A percentile compares a stretch with the other conserved stretches of the same genome.
Evolutionary conservation across 1,284 basidiomycete genomes (phyloP).

Genomic region (Uromyces viciae-fabae): DNA sequence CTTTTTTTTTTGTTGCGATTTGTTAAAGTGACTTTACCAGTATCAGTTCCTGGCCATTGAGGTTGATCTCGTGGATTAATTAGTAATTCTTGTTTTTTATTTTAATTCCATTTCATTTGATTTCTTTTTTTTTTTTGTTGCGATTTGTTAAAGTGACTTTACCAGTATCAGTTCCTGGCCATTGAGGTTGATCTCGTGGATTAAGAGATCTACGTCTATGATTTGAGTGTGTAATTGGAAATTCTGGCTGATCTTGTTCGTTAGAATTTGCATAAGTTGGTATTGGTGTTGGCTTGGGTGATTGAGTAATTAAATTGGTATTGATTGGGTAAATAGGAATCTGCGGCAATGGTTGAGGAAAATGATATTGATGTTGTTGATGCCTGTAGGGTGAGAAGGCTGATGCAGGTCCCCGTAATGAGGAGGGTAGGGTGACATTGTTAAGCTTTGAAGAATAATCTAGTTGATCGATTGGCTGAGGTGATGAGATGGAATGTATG

Average conservation of each 20-base stretch:
- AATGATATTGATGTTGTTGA: neutral
- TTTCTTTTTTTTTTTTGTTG: too few relatives aligned
- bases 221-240: too few relatives aligned
- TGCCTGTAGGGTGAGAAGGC: neutral
- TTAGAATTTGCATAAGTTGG: neutral
- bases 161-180: constrained; percentile 7
- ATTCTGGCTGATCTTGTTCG: neutral
- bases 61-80: neutral
- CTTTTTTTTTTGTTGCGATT: neutral
- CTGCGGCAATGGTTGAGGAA: neutral
- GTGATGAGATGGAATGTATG: too few relatives aligned
- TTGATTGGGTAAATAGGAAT: neutral
- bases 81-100: too few relatives aligned
- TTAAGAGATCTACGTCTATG: neutral
- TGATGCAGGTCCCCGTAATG: neutral
- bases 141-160: neutral
- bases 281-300: neutral
- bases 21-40: neutral
- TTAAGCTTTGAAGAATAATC: neutral
- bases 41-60: neutral
- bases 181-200: neutral
- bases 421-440: neutral
- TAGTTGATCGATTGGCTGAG: neutral
- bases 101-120: too few relatives aligned
- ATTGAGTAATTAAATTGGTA: neutral